These are phyloP conservation scores for Farysia itapuensis DNA, from an alignment of 1,284 basidiomycete genomes.

Conservation along the genomic window DNA sequence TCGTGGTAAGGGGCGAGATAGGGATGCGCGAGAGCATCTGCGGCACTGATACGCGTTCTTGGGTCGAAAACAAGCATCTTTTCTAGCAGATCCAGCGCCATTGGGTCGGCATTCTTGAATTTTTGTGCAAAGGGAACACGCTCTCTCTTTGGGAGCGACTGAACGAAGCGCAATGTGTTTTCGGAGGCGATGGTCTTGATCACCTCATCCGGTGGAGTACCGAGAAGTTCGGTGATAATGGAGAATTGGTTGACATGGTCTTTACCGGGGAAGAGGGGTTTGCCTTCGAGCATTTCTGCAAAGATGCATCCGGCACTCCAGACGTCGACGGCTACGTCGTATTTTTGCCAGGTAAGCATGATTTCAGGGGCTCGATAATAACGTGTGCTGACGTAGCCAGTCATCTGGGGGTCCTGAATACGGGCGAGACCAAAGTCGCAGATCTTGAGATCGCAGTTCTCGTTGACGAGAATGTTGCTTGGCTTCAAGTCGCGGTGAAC, in stretches of 20 bases:
- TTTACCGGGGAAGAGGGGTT: conserved; percentile 98
- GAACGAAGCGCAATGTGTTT: conserved; percentile 98
- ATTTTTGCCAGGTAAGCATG: conserved; percentile 99
- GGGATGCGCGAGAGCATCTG: conserved; percentile 85
- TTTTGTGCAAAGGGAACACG: conserved; percentile 93
- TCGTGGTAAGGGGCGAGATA: conserved; percentile 98
- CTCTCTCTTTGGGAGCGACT: conserved; percentile 93
- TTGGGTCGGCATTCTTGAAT: conserved; percentile 82
- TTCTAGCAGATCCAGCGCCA: conserved; percentile 94
- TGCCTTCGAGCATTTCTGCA: conserved; percentile 98
- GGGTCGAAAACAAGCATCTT: conserved; percentile 99
- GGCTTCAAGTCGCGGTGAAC: conserved; percentile 97
- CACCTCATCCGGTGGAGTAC: conserved; percentile 97
- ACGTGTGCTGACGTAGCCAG: conserved; percentile 96
- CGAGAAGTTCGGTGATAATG: conserved; percentile 97
- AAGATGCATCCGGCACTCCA: conserved; percentile 99
- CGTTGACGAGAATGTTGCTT: conserved; percentile 98
- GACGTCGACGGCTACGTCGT: conserved; percentile 96
- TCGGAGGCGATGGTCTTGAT: conserved; percentile 98
- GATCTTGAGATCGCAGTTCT: conserved; percentile 99
- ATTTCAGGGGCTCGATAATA: conserved; percentile 99
- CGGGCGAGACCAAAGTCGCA: conserved; percentile 98
- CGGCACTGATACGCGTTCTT: conserved; percentile 90
- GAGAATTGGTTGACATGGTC: conserved; percentile 98
- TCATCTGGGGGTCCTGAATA: conserved; percentile 96